Conservation (phyloP, 768 basidiomycete species). For the Filobasidium wieringae region DNA sequence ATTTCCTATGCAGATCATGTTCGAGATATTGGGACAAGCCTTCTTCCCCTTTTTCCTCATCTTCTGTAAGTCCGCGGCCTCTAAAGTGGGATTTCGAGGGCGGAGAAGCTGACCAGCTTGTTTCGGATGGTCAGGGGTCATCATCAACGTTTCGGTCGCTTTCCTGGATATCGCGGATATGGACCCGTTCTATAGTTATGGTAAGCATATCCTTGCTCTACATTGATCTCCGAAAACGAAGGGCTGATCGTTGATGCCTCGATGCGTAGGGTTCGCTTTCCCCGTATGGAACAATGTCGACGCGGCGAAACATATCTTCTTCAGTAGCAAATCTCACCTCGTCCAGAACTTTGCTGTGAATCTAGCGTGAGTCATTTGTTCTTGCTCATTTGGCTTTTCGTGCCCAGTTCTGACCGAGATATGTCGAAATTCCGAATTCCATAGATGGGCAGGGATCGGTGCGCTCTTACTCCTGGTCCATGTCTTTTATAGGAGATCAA, state of each 20-base stretch:
- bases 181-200: slow-evolving; percentile 34
- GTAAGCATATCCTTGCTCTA: slow-evolving; percentile 16
- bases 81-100: background rate
- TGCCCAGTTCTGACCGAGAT: background rate
- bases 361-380: slow-evolving; percentile 22
- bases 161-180: slow-evolving; percentile 33
- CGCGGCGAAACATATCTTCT: slow-evolving; percentile 33
- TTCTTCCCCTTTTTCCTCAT: slow-evolving; percentile 38
- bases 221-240: background rate
- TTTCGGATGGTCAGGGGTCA: slow-evolving; percentile 10
- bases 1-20: slow-evolving; percentile 33
- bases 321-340: slow-evolving; percentile 36
- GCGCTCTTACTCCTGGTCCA: background rate
- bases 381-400: background rate
- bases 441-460: background rate
- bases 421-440: background rate
- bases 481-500: background rate
- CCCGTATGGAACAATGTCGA: slow-evolving; percentile 30
- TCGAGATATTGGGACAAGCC: slow-evolving; percentile 27
- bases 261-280: slow-evolving; percentile 16
- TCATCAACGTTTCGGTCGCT: slow-evolving; percentile 30
- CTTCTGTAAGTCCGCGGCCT: slow-evolving; percentile 22
- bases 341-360: slow-evolving; percentile 34
- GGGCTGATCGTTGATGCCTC: background rate
- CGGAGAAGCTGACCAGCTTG: background rate